A percentile compares a stretch with the other conserved stretches of the same genome.
These are phyloP conservation scores for Scheffersomyces titani DNA, from an alignment of 1,139 yeast genomes.

Conservation along the genomic window DNA sequence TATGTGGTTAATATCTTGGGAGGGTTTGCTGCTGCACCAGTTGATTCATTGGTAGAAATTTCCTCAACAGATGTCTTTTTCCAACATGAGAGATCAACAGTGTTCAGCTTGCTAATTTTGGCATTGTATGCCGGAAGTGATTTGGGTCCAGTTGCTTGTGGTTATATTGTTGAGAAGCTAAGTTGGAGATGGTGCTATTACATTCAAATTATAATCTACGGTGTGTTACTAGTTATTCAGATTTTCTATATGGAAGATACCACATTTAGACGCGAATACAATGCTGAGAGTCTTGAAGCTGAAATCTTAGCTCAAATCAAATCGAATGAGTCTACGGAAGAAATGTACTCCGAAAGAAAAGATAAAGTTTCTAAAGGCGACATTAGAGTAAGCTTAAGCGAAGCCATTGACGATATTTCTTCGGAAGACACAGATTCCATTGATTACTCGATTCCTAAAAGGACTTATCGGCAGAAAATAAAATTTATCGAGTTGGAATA, in stretches of 20 bases:
- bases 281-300: slow-evolving; percentile 16
- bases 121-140: slow-evolving; percentile 47
- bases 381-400: background rate
- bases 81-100: slow-evolving; percentile 47
- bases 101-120: slow-evolving; percentile 38
- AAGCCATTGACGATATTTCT: slow-evolving; percentile 1
- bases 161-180: slow-evolving; percentile 38
- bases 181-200: slow-evolving; percentile 46
- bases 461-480: slow-evolving; percentile 38
- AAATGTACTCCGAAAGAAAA: background rate
- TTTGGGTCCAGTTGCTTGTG: slow-evolving; percentile 48
- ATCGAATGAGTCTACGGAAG: slow-evolving; percentile 17
- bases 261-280: slow-evolving; percentile 28
- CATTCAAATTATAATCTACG: slow-evolving; percentile 49
- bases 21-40: slow-evolving; percentile 53
- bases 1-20: slow-evolving; percentile 34
- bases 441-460: slow-evolving; percentile 21
- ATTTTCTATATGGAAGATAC: slow-evolving; percentile 49
- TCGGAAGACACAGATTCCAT: slow-evolving; percentile 5
- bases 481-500: slow-evolving; percentile 36
- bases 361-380: background rate
- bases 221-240: slow-evolving; percentile 42
- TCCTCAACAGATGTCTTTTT: slow-evolving; percentile 50
- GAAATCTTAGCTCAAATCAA: slow-evolving; percentile 26
- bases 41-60: slow-evolving; percentile 50